A percentile compares a stretch with the other conserved stretches of the same genome.
phyloP scores from a whole-genome alignment of 257 asterid species.

The Haberlea rhodopensis region DNA sequence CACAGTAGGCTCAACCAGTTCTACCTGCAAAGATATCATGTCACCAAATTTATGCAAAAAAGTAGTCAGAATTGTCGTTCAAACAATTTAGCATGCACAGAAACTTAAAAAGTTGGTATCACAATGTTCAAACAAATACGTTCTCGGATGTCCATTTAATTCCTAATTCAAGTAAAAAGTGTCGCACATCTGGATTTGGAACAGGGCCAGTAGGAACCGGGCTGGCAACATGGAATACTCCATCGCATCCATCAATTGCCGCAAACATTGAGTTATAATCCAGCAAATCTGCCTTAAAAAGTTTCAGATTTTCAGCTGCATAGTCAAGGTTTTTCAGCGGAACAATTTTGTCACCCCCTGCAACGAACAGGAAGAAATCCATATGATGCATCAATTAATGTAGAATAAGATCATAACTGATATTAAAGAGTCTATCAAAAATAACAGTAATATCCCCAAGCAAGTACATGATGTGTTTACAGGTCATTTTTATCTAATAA shows the following conservation, averaged over 20 bases:
- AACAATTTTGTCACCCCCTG: slow-evolving; percentile 53
- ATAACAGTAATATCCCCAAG: neutral
- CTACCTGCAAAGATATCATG: slow-evolving; percentile 46
- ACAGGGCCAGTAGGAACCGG: slow-evolving; percentile 68
- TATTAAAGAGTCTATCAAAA: neutral
- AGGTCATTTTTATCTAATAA: neutral
- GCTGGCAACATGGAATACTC: slow-evolving; percentile 80
- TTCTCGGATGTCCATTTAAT: neutral
- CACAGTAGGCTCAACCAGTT: slow-evolving; percentile 71
- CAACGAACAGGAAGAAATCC: slow-evolving; percentile 16
- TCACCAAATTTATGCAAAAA: slow-evolving; percentile 8
- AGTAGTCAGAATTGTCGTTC: neutral
- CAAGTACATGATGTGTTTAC: neutral
- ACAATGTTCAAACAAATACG: neutral
- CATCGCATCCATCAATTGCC: slow-evolving; percentile 66
- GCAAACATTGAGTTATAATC: slow-evolving; percentile 59
- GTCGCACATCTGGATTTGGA: slow-evolving; percentile 66
- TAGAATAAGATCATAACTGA: neutral
- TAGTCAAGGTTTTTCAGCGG: slow-evolving; percentile 56
- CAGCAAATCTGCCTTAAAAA: slow-evolving; percentile 67
- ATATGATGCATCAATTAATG: neutral
- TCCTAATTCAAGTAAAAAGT: neutral
- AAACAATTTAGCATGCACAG: neutral
- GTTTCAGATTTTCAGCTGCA: slow-evolving; percentile 51
- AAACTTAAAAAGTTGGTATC: neutral